These are phyloP conservation scores for Claviceps monticola DNA, from an alignment of 2,329 filamentous ascomycete genomes.

Conservation along the genomic window DNA sequence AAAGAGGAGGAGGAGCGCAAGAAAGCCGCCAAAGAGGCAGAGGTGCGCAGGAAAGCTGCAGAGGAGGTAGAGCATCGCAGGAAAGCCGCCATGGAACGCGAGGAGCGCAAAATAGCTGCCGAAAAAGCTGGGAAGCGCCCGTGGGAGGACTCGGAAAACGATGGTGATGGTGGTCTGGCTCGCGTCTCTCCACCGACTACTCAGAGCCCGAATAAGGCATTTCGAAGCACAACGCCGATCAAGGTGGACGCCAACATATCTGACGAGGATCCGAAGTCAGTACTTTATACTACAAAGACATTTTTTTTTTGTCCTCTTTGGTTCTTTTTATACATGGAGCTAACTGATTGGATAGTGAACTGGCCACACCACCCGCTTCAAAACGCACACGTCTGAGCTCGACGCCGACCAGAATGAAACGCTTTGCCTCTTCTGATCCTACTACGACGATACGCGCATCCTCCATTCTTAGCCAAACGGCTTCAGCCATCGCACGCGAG, in stretches of 20 bases:
- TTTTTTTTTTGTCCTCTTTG: background rate
- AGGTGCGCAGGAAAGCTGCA: too few relatives aligned
- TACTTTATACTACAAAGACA: background rate
- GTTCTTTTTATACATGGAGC: background rate
- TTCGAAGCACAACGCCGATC: background rate
- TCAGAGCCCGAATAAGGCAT: background rate
- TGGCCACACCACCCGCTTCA: conserved; percentile 24
- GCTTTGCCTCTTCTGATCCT: conserved; percentile 5
- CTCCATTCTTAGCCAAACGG: conserved; percentile 7
- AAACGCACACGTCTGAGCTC: conserved; percentile 21
- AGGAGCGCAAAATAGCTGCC: too few relatives aligned
- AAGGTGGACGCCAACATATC: background rate
- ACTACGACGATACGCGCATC: conserved; percentile 7
- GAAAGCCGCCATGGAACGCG: conserved; percentile 1
- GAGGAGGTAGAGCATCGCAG: conserved; percentile 10
- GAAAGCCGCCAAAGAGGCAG: background rate
- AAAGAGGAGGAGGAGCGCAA: conserved; percentile 11
- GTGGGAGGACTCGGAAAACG: conserved; percentile 8
- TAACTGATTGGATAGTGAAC: conserved; percentile 13
- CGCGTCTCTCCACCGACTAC: background rate
- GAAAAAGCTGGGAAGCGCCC: conserved; percentile 10
- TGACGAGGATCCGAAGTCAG: background rate
- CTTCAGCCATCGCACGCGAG: background rate
- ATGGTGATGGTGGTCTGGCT: conserved; percentile 2
- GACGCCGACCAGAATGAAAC: conserved; percentile 8